Evolutionary conservation across 352 stramenopile species (phyloP).

Genomic region (Pythium folliculosum): DNA sequence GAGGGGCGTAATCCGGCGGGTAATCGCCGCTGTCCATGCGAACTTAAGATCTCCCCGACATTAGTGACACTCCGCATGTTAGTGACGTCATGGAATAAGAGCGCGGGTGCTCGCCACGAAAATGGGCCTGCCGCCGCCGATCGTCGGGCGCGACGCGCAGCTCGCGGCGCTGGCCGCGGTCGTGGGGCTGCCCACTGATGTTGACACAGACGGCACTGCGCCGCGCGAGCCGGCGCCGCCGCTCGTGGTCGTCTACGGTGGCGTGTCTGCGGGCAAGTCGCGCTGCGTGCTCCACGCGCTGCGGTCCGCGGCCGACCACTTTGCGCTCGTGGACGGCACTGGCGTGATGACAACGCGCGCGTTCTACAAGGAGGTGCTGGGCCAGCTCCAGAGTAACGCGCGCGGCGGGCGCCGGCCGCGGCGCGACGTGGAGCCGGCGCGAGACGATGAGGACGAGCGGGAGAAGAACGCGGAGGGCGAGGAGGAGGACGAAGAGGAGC

Average conservation of each 20-base stretch:
- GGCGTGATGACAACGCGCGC: conserved; percentile 62
- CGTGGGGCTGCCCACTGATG: conserved; percentile 37
- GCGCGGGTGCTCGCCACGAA: not conserved
- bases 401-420: conserved; percentile 4
- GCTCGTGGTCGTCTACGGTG: conserved; percentile 72
- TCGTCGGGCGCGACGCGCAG: conserved; percentile 59
- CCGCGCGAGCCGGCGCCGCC: conserved; percentile 48
- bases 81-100: conserved; percentile 7
- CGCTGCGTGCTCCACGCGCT: conserved; percentile 50
- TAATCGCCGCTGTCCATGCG: conserved; percentile 10
- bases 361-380: conserved; percentile 74
- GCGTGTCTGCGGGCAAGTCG: conserved; percentile 79
- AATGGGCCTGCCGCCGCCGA: conserved; percentile 12
- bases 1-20: conserved; percentile 17
- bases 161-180: conserved; percentile 50
- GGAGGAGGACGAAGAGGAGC: not conserved
- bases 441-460: not conserved
- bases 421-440: not conserved
- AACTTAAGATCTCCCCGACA: conserved; percentile 19
- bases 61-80: conserved; percentile 2
- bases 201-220: not conserved
- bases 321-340: conserved; percentile 72
- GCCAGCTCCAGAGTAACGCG: conserved; percentile 45
- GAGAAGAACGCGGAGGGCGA: not conserved
- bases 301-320: conserved; percentile 32